A percentile compares a stretch with the other conserved stretches of the same genome.
phyloP scores from a whole-genome alignment of 768 basidiomycete genomes.

The Asterophora lycoperdoides region DNA sequence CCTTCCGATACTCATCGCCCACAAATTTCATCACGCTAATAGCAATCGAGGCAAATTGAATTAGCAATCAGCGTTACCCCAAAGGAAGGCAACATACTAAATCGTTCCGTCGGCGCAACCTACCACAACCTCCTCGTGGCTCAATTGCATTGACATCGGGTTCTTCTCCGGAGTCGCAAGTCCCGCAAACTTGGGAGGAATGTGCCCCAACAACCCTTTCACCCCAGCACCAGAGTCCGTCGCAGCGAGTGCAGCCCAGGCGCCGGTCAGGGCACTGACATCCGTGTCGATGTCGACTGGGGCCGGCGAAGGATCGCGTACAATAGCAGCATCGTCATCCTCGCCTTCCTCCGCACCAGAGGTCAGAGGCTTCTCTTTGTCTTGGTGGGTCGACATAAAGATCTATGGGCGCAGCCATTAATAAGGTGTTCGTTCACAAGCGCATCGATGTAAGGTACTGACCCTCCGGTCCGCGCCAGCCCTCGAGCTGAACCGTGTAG shows the following conservation, averaged over 20 bases:
- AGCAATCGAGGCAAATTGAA: neutral
- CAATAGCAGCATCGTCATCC: conserved; percentile 22
- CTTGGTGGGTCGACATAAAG: conserved; percentile 77
- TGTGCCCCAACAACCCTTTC: conserved; percentile 55
- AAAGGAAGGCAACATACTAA: conserved; percentile 54
- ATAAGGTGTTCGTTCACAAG: neutral
- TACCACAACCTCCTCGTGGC: conserved; percentile 87
- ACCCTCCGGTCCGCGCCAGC: conserved; percentile 80
- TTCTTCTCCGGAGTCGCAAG: conserved; percentile 89
- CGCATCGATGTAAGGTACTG: conserved; percentile 23
- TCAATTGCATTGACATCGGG: conserved; percentile 91
- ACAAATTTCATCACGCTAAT: conserved; percentile 35
- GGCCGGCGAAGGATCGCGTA: conserved; percentile 21
- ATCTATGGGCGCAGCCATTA: conserved; percentile 41
- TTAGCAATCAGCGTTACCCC: conserved; percentile 46
- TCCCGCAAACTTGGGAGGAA: conserved; percentile 70
- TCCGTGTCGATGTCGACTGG: conserved; percentile 61
- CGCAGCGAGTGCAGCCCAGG: conserved; percentile 68
- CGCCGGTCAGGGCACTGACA: conserved; percentile 66
- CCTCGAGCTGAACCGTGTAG: conserved; percentile 83
- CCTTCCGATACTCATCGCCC: conserved; percentile 30
- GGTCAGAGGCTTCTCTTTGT: conserved; percentile 35
- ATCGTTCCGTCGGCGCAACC: conserved; percentile 91
- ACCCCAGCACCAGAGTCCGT: conserved; percentile 32
- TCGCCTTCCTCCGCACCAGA: conserved; percentile 18